phyloP scores from a whole-genome alignment of 306 rosid genomes.

The Fagus crenata region DNA sequence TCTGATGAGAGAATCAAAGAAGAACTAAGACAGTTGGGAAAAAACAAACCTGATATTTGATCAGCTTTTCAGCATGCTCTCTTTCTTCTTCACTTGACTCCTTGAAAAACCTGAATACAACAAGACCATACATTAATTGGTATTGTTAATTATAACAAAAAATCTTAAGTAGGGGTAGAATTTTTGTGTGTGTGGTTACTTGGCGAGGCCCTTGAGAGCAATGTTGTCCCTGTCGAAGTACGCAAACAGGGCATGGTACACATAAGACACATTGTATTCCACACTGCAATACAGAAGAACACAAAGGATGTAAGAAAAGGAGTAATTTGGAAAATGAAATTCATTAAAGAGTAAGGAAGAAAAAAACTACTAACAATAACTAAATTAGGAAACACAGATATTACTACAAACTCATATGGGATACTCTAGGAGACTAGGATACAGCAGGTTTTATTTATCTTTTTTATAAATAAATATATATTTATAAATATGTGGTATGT shows the following conservation, averaged over 20 bases:
- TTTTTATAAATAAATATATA: no score
- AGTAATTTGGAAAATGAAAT: neutral
- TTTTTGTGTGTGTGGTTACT: conserved; percentile 30
- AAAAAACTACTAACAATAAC: neutral
- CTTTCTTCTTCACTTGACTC: conserved; percentile 60
- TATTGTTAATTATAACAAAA: conserved; percentile 7
- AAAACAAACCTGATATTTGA: conserved; percentile 44
- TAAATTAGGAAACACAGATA: neutral
- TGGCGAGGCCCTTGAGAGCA: conserved; percentile 57
- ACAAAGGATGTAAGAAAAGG: neutral
- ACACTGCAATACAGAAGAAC: conserved; percentile 40
- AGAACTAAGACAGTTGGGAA: neutral
- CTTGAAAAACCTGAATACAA: conserved; percentile 44
- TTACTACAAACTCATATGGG: neutral
- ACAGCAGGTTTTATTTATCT: no score
- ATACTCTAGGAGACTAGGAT: neutral
- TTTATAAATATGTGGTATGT: no score
- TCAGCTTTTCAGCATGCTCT: conserved; percentile 57
- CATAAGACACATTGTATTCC: conserved; percentile 62
- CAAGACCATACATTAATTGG: conserved; percentile 2
- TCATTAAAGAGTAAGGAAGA: no score
- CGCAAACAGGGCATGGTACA: conserved; percentile 61
- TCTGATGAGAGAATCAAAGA: neutral
- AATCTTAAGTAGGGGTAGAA: neutral
- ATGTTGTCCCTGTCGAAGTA: conserved; percentile 64